Conservation (phyloP, 2,329 filamentous ascomycete genomes). For the Aureobasidium sp. region DNA sequence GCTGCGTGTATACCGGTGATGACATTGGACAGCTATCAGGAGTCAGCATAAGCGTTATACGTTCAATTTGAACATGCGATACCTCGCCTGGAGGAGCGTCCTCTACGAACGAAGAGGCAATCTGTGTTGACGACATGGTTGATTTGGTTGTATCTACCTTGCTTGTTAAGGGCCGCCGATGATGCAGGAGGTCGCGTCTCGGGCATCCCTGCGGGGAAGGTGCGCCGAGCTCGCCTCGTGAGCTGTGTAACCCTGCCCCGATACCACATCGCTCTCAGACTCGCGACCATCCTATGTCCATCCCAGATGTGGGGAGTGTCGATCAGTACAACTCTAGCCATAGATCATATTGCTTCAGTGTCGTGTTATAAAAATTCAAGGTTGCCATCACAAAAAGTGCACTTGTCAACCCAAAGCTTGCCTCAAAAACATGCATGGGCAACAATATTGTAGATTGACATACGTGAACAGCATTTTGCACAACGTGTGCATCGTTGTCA, state of each 20-base stretch:
- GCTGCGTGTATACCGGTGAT: conserved; percentile 59
- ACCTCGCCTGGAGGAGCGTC: conserved; percentile 96
- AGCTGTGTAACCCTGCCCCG: background rate
- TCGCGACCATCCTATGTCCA: too few species aligned
- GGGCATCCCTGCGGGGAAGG: conserved; percentile 5
- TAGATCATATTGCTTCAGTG: too few species aligned
- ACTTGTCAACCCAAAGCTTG: too few species aligned
- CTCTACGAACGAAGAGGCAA: conserved; percentile 72
- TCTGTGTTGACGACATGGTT: conserved; percentile 27
- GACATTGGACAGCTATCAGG: conserved; percentile 70
- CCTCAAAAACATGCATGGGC: too few species aligned
- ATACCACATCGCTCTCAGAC: too few species aligned
- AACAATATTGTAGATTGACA: too few species aligned
- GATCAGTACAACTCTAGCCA: too few species aligned
- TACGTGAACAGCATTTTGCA: too few species aligned
- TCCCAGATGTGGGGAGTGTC: too few species aligned
- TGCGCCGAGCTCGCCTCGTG: background rate
- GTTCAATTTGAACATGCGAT: conserved; percentile 25
- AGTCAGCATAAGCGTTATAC: conserved; percentile 22
- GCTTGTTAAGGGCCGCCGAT: background rate
- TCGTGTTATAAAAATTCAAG: too few species aligned
- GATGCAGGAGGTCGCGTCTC: conserved; percentile 7
- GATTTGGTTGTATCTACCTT: background rate
- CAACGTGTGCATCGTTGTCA: too few species aligned
- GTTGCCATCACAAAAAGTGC: too few species aligned